Percentiles rank a stretch among this genome's conserved stretches.
Conservation (phyloP, 2,329 filamentous ascomycete genomes). For the Rosellinia necatrix region DNA sequence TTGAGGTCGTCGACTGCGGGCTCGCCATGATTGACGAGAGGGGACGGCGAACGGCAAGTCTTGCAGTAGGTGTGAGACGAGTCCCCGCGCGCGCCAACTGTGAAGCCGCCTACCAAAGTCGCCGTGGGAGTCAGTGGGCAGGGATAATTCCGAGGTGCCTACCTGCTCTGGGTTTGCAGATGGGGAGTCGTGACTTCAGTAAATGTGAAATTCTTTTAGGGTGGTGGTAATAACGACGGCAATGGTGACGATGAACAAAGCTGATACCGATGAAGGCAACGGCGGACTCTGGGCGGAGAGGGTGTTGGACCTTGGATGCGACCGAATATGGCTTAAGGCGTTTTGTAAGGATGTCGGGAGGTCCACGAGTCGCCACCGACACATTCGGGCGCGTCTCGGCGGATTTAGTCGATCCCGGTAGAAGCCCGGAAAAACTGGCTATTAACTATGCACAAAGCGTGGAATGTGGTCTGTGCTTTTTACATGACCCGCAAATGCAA, state of each 20-base stretch:
- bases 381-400: too few species aligned
- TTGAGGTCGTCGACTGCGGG: constrained; percentile 56
- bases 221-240: neutral
- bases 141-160: neutral
- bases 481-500: too few species aligned
- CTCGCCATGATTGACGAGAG: constrained; percentile 55
- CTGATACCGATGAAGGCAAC: too few species aligned
- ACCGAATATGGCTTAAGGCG: neutral
- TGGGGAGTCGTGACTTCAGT: neutral
- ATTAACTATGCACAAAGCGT: neutral
- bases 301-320: neutral
- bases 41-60: constrained; percentile 2
- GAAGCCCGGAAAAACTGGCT: neutral
- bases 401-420: neutral
- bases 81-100: too few species aligned
- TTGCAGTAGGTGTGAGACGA: constrained; percentile 13
- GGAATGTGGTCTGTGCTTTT: too few species aligned
- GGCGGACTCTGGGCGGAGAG: neutral
- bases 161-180: constrained; percentile 1
- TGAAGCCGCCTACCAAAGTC: constrained; percentile 8
- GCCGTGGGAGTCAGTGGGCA: neutral
- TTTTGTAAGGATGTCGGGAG: neutral
- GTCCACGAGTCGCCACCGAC: too few species aligned
- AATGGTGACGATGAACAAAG: neutral
- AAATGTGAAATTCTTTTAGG: neutral